A percentile compares a stretch with the other conserved stretches of the same genome.
Evolutionary conservation across 331 rosid species (phyloP).

Genomic region (Acacia concinna): DNA sequence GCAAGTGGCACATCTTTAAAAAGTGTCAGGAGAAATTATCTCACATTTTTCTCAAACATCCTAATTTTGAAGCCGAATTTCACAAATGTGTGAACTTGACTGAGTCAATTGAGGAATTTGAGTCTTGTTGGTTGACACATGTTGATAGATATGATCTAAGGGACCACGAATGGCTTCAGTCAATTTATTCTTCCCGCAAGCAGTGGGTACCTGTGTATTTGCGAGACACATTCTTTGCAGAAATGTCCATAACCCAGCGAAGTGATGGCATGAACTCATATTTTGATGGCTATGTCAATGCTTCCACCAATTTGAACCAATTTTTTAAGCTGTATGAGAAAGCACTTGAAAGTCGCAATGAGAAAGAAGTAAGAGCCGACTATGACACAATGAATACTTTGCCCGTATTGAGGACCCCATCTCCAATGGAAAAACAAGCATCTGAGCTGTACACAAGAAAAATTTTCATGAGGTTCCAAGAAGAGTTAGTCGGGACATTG

Average conservation of each 20-base stretch:
- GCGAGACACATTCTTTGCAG: slow-evolving; percentile 94
- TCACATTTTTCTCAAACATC: slow-evolving; percentile 83
- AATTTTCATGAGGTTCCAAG: slow-evolving; percentile 86
- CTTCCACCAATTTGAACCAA: slow-evolving; percentile 90
- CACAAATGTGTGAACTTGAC: slow-evolving; percentile 96
- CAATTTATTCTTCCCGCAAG: slow-evolving; percentile 67
- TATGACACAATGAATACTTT: slow-evolving; percentile 86
- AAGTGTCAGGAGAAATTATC: slow-evolving; percentile 96
- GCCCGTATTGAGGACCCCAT: slow-evolving; percentile 84
- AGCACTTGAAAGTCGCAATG: slow-evolving; percentile 97
- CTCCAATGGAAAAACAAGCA: slow-evolving; percentile 98
- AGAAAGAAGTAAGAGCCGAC: slow-evolving; percentile 99
- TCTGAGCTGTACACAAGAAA: slow-evolving; percentile 91
- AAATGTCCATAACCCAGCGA: slow-evolving; percentile 96
- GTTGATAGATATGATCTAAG: slow-evolving; percentile 80
- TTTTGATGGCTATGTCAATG: slow-evolving; percentile 98
- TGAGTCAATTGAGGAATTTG: slow-evolving; percentile 91
- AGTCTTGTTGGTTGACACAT: slow-evolving; percentile 86
- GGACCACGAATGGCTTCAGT: slow-evolving; percentile 96
- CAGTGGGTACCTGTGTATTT: slow-evolving; percentile 98
- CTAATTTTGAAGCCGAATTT: slow-evolving; percentile 92
- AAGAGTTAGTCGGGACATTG: slow-evolving; percentile 93
- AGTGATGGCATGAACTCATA: slow-evolving; percentile 99
- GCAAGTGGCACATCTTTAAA: slow-evolving; percentile 98
- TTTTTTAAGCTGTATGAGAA: slow-evolving; percentile 95